Percentiles rank a stretch among this genome's conserved stretches.
Evolutionary conservation across 2,329 filamentous ascomycete species (phyloP).

Genomic region (Sarocladiaceae sp.): DNA sequence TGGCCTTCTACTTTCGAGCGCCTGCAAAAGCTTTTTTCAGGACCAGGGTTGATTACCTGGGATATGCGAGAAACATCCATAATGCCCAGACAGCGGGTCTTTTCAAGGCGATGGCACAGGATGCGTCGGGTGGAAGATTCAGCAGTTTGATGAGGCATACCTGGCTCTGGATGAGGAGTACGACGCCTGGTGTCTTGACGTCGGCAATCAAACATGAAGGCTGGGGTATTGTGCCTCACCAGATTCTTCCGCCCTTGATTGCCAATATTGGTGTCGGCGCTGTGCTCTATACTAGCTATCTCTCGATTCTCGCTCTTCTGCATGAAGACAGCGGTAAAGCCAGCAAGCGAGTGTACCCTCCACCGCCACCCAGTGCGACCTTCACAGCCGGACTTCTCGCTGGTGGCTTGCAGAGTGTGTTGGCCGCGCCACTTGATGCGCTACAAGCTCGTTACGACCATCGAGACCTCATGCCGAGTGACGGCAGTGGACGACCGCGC

Average conservation of each 20-base stretch:
- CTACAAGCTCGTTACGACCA: conserved; percentile 70
- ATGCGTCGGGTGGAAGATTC: conserved; percentile 28
- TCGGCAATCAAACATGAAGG: conserved; percentile 66
- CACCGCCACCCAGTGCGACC: conserved; percentile 57
- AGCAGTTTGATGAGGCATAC: conserved; percentile 32
- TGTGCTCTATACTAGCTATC: conserved; percentile 71
- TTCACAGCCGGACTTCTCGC: conserved; percentile 68
- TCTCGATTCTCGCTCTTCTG: conserved; percentile 62
- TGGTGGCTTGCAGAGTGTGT: conserved; percentile 63
- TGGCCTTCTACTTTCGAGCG: conserved; percentile 88
- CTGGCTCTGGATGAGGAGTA: conserved; percentile 53
- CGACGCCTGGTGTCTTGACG: conserved; percentile 65
- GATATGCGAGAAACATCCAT: conserved; percentile 52
- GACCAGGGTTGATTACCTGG: conserved; percentile 78
- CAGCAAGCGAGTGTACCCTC: conserved; percentile 64
- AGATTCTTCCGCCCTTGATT: conserved; percentile 70
- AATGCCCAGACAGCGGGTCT: conserved; percentile 38
- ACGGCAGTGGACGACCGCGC: conserved; percentile 38
- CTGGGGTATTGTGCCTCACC: conserved; percentile 70
- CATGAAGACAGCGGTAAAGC: conserved; percentile 59
- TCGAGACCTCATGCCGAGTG: conserved; percentile 39
- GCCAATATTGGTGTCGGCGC: conserved; percentile 73
- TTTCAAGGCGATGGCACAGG: conserved; percentile 27
- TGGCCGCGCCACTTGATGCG: conserved; percentile 72
- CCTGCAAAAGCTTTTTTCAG: conserved; percentile 92